Evolutionary conservation across 345 rosid species (phyloP), one percentile per base, ranked within the genome.

Genomic region (Brassica nigra): DNA sequence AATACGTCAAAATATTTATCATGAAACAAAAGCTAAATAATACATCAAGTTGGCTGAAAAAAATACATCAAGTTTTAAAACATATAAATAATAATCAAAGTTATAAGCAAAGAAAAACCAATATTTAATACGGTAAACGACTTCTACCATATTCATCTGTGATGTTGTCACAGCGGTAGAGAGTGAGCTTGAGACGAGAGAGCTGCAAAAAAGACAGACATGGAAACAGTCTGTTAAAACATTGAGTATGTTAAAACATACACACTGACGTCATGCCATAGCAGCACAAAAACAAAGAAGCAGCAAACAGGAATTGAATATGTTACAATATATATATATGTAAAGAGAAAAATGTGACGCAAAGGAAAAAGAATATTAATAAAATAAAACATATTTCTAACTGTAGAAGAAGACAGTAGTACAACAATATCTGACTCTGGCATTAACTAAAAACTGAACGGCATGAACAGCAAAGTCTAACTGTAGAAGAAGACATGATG

Each of bases 401-500:
- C 18, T 18, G 18, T 18, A 18, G 18, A 18, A 18, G 18, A 18
- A 18, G 18, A 18, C 18, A 18, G 27, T 23, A 23, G 97, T 29
- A 87, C 89, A 83, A 70, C 74, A 70, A 30, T 64, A 72, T 79
- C 75, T 0, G 81, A 52, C 57, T 70, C 81, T 75, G 89, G 80
- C 28, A 85, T 80, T 57, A 85, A 69, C 82, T 84, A 85, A 76
- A 49, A 78, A 77, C 72, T 68, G 66, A 85, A 64, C 31, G 83
- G 61, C 83, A 86, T 80, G 63, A 86, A 89, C 67, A 93, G 79
- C 67, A 90, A 90, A 85, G 30, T 87, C 66, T 78, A 93, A 44
- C 87, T 89, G 94, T 42, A 87, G 75, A 30, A 86, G 3, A 37
- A 37, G 42, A 8, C 42, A 8, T 37, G 42, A 23, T 23, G 27